Conservation (phyloP, 805 yeast genomes). For the Zygoascus bituminiphila region DNA sequence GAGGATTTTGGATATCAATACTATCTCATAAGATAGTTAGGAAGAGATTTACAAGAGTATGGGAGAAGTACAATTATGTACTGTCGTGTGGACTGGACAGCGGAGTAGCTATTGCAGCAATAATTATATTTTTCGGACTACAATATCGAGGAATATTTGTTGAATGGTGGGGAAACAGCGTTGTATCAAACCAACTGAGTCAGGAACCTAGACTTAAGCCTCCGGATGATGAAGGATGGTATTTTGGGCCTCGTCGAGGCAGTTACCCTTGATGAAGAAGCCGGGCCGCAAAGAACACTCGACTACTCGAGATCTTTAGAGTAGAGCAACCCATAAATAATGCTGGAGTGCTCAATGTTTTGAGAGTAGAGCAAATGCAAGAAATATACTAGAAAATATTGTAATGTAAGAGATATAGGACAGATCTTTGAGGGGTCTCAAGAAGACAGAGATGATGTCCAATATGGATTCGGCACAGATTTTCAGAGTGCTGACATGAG, state of each 20-base stretch:
- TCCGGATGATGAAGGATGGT: background rate
- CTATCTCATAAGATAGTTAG: slow-evolving; percentile 35
- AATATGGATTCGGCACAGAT: slow-evolving; percentile 73
- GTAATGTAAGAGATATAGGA: slow-evolving; percentile 24
- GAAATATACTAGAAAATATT: slow-evolving; percentile 4
- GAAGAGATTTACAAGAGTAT: slow-evolving; percentile 29
- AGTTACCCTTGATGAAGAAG: too few relatives aligned
- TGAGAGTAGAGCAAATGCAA: background rate
- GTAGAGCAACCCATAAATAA: slow-evolving; percentile 20
- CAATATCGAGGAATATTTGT: background rate
- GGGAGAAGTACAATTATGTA: slow-evolving; percentile 7
- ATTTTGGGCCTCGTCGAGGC: slow-evolving; percentile 2
- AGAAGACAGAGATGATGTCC: slow-evolving; percentile 65
- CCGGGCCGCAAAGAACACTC: too few relatives aligned
- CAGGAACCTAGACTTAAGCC: background rate
- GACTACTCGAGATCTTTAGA: too few relatives aligned
- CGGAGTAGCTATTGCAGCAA: slow-evolving; percentile 3
- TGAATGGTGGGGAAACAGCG: slow-evolving; percentile 5
- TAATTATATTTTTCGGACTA: slow-evolving; percentile 3
- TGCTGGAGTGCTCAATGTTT: slow-evolving; percentile 4
- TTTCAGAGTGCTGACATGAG: slow-evolving; percentile 46
- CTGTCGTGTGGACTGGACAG: slow-evolving; percentile 4
- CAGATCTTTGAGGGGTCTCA: slow-evolving; percentile 44
- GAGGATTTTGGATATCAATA: slow-evolving; percentile 30
- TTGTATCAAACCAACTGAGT: background rate